These are phyloP conservation scores for Meyerozyma sp. DNA, from an alignment of 1,139 yeast species.

Conservation along the genomic window DNA sequence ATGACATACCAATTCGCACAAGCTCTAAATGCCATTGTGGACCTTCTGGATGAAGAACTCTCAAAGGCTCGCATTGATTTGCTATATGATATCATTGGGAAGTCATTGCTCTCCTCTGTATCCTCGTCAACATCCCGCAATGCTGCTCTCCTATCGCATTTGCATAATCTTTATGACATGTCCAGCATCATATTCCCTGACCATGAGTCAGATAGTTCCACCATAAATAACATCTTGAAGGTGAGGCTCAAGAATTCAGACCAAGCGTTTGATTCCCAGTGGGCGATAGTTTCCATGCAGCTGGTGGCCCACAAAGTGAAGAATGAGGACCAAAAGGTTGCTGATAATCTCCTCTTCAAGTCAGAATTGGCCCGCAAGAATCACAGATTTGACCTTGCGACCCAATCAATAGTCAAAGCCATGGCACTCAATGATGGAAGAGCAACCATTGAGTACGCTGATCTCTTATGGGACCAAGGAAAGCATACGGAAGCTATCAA, in stretches of 20 bases:
- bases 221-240: conserved; percentile 21
- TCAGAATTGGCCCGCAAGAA: conserved; percentile 68
- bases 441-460: conserved; percentile 78
- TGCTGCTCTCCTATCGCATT: conserved; percentile 49
- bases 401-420: conserved; percentile 68
- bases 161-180: conserved; percentile 72
- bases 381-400: conserved; percentile 67
- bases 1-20: conserved; percentile 53
- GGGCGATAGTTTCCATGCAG: conserved; percentile 57
- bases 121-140: conserved; percentile 62
- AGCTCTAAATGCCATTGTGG: conserved; percentile 46
- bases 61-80: conserved; percentile 31
- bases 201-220: conserved; percentile 8
- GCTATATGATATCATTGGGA: conserved; percentile 55
- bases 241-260: conserved; percentile 47
- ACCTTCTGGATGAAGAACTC: conserved; percentile 45
- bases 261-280: conserved; percentile 57
- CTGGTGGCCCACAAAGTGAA: conserved; percentile 48
- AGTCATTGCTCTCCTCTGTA: conserved; percentile 53
- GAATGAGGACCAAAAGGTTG: conserved; percentile 22
- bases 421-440: conserved; percentile 42
- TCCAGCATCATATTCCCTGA: conserved; percentile 19
- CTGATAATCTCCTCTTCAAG: conserved; percentile 52
- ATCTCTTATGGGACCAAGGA: conserved; percentile 85
- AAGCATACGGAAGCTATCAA: conserved; percentile 83